Conservation (phyloP, 495 filamentous ascomycete genomes). For the Pseudomonodictys pantanalensis region DNA sequence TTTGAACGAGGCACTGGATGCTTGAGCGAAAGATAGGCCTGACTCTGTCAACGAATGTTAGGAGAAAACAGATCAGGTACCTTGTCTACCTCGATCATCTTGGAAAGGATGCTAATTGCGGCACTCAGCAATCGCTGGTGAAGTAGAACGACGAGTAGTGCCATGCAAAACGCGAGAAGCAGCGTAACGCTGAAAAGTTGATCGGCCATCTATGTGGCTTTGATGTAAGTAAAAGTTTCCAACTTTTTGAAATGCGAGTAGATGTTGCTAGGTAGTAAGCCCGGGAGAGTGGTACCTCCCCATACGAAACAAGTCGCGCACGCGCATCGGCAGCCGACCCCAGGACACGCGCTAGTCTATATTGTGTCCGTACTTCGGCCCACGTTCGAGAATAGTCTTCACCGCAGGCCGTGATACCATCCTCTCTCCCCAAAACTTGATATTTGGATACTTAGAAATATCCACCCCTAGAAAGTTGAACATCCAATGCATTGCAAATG, state of each 20-base stretch:
- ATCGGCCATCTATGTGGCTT: not conserved
- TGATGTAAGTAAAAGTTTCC: no score
- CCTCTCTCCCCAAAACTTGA: conserved; percentile 6
- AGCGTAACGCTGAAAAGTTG: not conserved
- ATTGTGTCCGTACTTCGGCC: conserved; percentile 19
- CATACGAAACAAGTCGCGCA: not conserved
- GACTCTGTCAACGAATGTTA: no score
- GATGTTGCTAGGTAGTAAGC: no score
- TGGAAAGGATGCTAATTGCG: no score
- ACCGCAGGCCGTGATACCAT: conserved; percentile 10
- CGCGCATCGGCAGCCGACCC: not conserved
- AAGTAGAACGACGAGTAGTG: no score
- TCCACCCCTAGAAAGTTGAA: conserved; percentile 15
- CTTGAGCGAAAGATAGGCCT: not conserved
- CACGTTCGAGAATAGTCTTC: conserved; percentile 1
- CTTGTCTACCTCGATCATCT: no score
- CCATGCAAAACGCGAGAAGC: no score
- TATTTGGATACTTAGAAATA: conserved; percentile 10
- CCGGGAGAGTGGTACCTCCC: no score
- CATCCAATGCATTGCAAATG: conserved; percentile 24
- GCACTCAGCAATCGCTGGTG: no score
- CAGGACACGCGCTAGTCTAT: not conserved
- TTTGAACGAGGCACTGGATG: not conserved
- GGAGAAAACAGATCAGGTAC: no score
- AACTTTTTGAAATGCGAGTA: no score